Evolutionary conservation across 73 alveolate species (phyloP).

Genomic region (Durusdinium trenchii): DNA sequence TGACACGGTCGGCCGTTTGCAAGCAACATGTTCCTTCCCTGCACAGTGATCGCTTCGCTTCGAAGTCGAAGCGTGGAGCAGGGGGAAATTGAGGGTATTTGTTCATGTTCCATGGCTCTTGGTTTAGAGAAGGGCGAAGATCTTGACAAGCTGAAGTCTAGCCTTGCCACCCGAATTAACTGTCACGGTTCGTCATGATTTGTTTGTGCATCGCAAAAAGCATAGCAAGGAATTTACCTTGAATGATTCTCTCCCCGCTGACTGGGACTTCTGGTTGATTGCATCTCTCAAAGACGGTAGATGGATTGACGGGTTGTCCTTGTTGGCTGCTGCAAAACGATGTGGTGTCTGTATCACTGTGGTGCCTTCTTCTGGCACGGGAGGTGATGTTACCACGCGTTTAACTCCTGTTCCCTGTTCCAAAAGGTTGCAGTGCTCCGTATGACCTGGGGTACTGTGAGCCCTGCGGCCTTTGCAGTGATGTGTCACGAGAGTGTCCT

Average conservation of each 20-base stretch:
- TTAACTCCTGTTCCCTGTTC: too few relatives aligned
- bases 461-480: too few relatives aligned
- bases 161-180: background rate
- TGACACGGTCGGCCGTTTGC: too few relatives aligned
- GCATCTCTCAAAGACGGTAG: background rate
- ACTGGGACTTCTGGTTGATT: background rate
- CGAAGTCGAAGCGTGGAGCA: conserved; percentile 8
- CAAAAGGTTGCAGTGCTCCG: too few relatives aligned
- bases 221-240: background rate
- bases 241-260: background rate
- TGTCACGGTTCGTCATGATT: conserved; percentile 10
- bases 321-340: conserved; percentile 1
- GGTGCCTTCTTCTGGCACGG: background rate
- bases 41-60: too few relatives aligned
- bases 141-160: background rate
- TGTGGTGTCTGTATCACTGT: conserved; percentile 6
- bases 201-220: background rate
- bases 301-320: conserved; percentile 28
- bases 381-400: background rate
- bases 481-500: too few relatives aligned
- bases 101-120: conserved; percentile 19
- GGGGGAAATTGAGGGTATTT: conserved; percentile 20
- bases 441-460: too few relatives aligned
- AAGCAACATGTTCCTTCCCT: too few relatives aligned
- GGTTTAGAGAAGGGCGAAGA: conserved; percentile 9